phyloP scores from a whole-genome alignment of 2,329 filamentous ascomycete species.

The Fusarium phyllophilum region DNA sequence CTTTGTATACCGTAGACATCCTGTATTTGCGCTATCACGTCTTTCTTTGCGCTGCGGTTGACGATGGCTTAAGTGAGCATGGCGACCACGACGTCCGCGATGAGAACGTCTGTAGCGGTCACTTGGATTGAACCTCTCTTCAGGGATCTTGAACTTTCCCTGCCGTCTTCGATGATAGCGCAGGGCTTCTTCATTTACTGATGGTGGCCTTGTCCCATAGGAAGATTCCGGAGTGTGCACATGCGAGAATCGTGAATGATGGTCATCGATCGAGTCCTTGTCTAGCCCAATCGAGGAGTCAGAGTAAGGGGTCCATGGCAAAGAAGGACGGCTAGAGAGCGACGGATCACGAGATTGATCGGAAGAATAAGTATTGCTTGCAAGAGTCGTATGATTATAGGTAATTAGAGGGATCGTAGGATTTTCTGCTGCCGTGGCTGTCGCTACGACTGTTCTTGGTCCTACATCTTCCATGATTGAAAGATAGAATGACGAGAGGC shows the following conservation, averaged over 20 bases:
- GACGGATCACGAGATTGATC: not conserved
- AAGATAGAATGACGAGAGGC: not conserved
- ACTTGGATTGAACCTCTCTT: not conserved
- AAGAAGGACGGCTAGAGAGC: not conserved
- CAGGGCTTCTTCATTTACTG: constrained; percentile 16
- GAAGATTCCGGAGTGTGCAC: constrained; percentile 24
- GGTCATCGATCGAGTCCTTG: constrained; percentile 16
- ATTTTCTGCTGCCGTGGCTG: not conserved
- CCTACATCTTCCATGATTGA: not conserved
- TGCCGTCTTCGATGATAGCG: not conserved
- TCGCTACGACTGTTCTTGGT: not conserved
- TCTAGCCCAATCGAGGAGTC: not conserved
- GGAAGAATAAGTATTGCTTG: not conserved
- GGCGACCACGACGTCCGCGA: not conserved
- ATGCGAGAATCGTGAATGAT: not conserved
- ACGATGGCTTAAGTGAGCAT: constrained; percentile 1
- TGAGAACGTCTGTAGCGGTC: constrained; percentile 3
- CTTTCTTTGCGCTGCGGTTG: not conserved
- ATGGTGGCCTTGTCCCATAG: constrained; percentile 10
- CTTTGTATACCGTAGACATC: not conserved
- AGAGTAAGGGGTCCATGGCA: not conserved
- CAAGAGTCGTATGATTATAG: not conserved
- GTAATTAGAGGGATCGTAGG: not conserved
- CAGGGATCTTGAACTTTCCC: not conserved
- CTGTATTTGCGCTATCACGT: not conserved